phyloP scores from a whole-genome alignment of 2,329 filamentous ascomycete species.

The Curvularia lunata region DNA sequence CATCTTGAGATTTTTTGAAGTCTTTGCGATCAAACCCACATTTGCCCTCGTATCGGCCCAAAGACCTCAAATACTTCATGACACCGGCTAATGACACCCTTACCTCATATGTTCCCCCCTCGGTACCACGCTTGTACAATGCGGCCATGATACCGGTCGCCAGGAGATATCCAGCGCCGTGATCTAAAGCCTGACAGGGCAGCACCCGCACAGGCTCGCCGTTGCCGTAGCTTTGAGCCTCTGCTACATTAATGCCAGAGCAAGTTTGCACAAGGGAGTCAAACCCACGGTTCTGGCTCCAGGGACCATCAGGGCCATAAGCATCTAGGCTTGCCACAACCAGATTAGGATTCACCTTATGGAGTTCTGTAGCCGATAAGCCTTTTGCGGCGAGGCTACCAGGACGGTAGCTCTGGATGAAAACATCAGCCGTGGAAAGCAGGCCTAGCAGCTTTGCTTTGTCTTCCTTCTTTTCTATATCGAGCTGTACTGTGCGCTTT shows the following conservation, averaged over 20 bases:
- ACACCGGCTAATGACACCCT: slow-evolving; percentile 62
- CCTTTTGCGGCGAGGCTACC: slow-evolving; percentile 56
- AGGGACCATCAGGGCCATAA: slow-evolving; percentile 58
- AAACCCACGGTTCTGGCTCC: slow-evolving; percentile 58
- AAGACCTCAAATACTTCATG: slow-evolving; percentile 62
- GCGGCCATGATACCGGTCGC: slow-evolving; percentile 61
- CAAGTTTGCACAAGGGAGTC: slow-evolving; percentile 64
- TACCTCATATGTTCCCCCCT: slow-evolving; percentile 59
- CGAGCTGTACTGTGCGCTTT: slow-evolving; percentile 56
- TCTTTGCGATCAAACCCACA: slow-evolving; percentile 54
- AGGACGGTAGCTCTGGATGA: slow-evolving; percentile 61
- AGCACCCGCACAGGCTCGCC: slow-evolving; percentile 52
- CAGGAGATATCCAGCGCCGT: slow-evolving; percentile 62
- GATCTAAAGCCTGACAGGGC: slow-evolving; percentile 64
- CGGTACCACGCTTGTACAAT: slow-evolving; percentile 54
- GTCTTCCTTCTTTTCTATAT: slow-evolving; percentile 55
- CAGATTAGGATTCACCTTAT: slow-evolving; percentile 52
- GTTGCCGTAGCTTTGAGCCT: slow-evolving; percentile 55
- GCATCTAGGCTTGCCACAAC: slow-evolving; percentile 62
- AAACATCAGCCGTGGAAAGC: slow-evolving; percentile 59
- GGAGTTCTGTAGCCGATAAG: slow-evolving; percentile 50
- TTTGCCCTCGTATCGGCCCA: slow-evolving; percentile 58
- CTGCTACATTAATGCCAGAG: slow-evolving; percentile 62
- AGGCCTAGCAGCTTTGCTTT: slow-evolving; percentile 52
- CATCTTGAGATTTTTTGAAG: slow-evolving; percentile 39